Evolutionary conservation across 352 stramenopile species (phyloP).

Genomic region (Pilasporangium apinafurcum): DNA sequence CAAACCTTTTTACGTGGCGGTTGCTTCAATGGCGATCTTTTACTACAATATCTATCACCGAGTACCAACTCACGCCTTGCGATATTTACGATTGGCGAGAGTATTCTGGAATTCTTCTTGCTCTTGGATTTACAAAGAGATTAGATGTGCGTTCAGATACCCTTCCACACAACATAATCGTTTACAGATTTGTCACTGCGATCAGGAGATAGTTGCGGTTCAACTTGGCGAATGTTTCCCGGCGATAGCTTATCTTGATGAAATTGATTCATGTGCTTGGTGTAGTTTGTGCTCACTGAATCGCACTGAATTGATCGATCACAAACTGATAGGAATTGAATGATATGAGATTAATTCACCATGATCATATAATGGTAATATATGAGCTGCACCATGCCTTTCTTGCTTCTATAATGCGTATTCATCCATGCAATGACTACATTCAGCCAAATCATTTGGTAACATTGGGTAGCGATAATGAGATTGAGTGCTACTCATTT

Average conservation of each 20-base stretch:
- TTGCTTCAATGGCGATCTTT: too few species aligned
- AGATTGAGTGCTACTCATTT: not conserved
- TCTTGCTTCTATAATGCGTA: not conserved
- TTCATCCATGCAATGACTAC: constrained; percentile 1
- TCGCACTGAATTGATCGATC: constrained; percentile 9
- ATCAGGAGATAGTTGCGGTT: not conserved
- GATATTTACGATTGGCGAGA: not conserved
- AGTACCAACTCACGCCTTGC: not conserved
- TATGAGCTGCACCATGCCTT: not conserved
- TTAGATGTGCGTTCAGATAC: not conserved
- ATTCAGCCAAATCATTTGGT: too few species aligned
- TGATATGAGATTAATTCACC: not conserved
- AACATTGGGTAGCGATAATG: too few species aligned
- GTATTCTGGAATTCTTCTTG: not conserved
- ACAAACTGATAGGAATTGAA: constrained; percentile 1
- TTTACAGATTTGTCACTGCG: not conserved
- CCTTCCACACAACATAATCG: not conserved
- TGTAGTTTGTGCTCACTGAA: not conserved
- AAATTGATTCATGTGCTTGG: too few species aligned
- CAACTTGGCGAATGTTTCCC: too few species aligned
- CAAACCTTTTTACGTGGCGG: too few species aligned
- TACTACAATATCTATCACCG: too few species aligned
- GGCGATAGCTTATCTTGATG: too few species aligned
- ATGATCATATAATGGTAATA: not conserved
- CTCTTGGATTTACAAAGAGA: not conserved